Conservation (phyloP, 192 early-diverging fungal species). For the Radiomyces spectabilis region DNA sequence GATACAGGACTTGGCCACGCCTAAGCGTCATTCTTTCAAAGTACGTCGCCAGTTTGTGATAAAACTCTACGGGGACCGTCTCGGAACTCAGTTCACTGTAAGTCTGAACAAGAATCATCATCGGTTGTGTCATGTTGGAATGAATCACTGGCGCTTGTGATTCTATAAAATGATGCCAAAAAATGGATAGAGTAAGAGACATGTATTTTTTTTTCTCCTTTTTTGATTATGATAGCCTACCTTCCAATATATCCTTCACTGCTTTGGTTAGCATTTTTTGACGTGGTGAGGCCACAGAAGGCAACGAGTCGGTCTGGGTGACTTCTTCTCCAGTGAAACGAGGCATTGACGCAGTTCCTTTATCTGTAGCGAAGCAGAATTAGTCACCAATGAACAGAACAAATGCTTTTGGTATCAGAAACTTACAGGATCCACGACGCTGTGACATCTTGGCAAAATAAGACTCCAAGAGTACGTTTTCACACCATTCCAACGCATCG, state of each 20-base stretch:
- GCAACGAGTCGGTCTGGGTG: background rate
- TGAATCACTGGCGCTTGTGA: slow-evolving; percentile 7
- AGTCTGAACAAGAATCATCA: slow-evolving; percentile 50
- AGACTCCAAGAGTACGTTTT: slow-evolving; percentile 77
- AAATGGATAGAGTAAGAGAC: background rate
- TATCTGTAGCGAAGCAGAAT: no score
- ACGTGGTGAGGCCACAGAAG: slow-evolving; percentile 12
- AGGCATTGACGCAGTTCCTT: background rate
- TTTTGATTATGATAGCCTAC: slow-evolving; percentile 7
- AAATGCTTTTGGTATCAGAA: no score
- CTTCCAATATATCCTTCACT: slow-evolving; percentile 15
- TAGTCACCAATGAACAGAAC: no score
- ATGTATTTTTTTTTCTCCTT: background rate
- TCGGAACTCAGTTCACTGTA: slow-evolving; percentile 47
- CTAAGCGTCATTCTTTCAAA: slow-evolving; percentile 56
- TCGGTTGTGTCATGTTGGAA: slow-evolving; percentile 39
- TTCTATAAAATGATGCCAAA: slow-evolving; percentile 7
- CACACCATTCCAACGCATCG: slow-evolving; percentile 90
- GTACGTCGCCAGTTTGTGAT: slow-evolving; percentile 47
- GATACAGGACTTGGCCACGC: slow-evolving; percentile 60
- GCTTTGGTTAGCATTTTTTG: slow-evolving; percentile 22
- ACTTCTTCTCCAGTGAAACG: background rate
- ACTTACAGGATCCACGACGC: no score
- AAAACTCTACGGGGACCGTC: slow-evolving; percentile 32
- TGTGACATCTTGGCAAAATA: slow-evolving; percentile 55